phyloP scores from a whole-genome alignment of 2,329 filamentous ascomycete genomes.

The Fusarium multiceps region DNA sequence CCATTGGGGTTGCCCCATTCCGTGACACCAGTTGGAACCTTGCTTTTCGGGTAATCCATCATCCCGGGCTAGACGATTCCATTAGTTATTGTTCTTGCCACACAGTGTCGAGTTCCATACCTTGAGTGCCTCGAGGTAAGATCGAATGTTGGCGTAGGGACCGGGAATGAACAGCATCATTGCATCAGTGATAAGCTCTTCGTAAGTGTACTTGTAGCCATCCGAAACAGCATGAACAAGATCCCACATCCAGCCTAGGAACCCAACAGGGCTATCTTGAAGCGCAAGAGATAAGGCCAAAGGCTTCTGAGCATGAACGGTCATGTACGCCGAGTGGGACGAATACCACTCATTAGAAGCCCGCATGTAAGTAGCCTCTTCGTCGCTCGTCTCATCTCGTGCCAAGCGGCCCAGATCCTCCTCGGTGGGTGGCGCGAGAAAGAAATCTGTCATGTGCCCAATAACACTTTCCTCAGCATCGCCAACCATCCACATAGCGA shows the following conservation, averaged over 20 bases:
- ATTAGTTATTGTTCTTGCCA: background rate
- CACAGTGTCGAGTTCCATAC: background rate
- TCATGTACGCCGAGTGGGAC: constrained; percentile 3
- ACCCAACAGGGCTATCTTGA: constrained; percentile 21
- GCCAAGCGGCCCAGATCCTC: constrained; percentile 7
- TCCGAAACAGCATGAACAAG: constrained; percentile 12
- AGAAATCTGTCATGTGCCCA: constrained; percentile 12
- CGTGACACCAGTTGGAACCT: background rate
- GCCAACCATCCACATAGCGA: background rate
- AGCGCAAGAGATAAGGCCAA: constrained; percentile 4
- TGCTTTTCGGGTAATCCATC: background rate
- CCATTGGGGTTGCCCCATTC: background rate
- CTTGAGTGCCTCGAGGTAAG: constrained; percentile 6
- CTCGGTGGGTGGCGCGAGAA: background rate
- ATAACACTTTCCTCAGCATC: background rate
- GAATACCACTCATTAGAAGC: constrained; percentile 9
- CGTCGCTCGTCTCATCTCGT: background rate
- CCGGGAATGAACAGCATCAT: constrained; percentile 32
- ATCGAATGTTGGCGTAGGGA: constrained; percentile 11
- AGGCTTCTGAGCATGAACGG: constrained; percentile 1
- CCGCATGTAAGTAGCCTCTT: constrained; percentile 2
- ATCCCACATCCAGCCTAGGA: constrained; percentile 22
- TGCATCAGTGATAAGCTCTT: constrained; percentile 22
- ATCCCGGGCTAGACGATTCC: background rate
- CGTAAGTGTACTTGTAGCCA: constrained; percentile 14